A percentile compares a stretch with the other conserved stretches of the same genome.
Conservation (phyloP, 805 yeast species). For the Kazachstania psychrophila region DNA sequence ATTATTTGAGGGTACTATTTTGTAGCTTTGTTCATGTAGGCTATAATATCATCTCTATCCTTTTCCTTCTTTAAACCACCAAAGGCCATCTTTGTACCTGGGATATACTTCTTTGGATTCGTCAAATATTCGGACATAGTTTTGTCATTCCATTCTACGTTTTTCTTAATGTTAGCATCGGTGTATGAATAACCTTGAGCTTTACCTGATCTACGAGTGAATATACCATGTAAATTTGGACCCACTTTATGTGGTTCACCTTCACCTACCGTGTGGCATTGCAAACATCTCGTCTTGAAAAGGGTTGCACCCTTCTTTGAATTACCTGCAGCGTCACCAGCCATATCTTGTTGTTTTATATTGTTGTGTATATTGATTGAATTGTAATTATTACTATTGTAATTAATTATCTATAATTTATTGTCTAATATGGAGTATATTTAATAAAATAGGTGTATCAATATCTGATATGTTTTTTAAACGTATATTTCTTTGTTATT, state of each 20-base stretch:
- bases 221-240: conserved; percentile 93
- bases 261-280: conserved; percentile 93
- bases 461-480: no score
- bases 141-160: conserved; percentile 79
- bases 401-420: no score
- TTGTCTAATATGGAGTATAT: no score
- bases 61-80: conserved; percentile 99
- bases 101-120: conserved; percentile 99
- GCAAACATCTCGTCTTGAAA: conserved; percentile 97
- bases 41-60: conserved; percentile 94
- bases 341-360: no score
- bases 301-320: conserved; percentile 95
- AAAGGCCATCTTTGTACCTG: conserved; percentile 99
- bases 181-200: conserved; percentile 94
- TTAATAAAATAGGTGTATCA: no score
- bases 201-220: conserved; percentile 86
- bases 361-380: no score
- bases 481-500: no score
- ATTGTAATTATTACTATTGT: no score
- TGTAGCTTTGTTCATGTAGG: conserved; percentile 60
- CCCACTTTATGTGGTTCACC: conserved; percentile 99
- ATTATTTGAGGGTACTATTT: no score
- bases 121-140: conserved; percentile 91
- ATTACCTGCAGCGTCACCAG: conserved; percentile 8
- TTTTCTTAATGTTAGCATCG: conserved; percentile 96